Conservation (phyloP, 2,329 filamentous ascomycete species). For the Tolypocladium endophyticum region DNA sequence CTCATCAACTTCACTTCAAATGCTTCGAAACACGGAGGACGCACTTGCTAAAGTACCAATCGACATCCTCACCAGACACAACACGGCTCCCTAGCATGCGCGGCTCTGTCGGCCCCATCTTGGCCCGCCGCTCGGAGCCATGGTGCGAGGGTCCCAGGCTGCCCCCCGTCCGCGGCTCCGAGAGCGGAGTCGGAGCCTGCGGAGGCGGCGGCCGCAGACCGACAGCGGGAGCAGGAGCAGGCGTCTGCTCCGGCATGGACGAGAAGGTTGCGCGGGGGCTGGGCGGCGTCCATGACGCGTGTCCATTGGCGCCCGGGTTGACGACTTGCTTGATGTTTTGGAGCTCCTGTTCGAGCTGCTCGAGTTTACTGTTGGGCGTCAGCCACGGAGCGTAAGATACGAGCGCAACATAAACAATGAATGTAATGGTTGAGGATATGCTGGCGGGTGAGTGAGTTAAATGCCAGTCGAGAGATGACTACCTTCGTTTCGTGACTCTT, state of each 20-base stretch:
- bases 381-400: neutral
- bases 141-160: conserved; percentile 2
- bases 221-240: conserved; percentile 3
- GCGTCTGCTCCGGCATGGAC: conserved; percentile 10
- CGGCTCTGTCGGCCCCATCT: conserved; percentile 21
- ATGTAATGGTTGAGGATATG: neutral
- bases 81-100: conserved; percentile 35
- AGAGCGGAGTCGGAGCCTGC: conserved; percentile 13
- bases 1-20: neutral
- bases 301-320: conserved; percentile 12
- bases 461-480: neutral
- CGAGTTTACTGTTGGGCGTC: conserved; percentile 33
- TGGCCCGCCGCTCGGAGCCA: conserved; percentile 9
- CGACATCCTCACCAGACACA: conserved; percentile 41
- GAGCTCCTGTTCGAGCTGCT: conserved; percentile 44
- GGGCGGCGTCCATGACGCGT: conserved; percentile 16
- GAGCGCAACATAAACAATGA: neutral
- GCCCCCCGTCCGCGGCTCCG: conserved; percentile 12
- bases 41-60: conserved; percentile 44
- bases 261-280: conserved; percentile 15
- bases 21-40: neutral
- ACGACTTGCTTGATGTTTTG: conserved; percentile 43
- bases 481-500: conserved; percentile 34
- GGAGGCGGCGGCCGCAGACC: conserved; percentile 4
- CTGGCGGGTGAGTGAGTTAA: neutral